These are phyloP conservation scores for Trypanosoma conorhini DNA, from an alignment of 208 protist genomes.

Conservation along the genomic window DNA sequence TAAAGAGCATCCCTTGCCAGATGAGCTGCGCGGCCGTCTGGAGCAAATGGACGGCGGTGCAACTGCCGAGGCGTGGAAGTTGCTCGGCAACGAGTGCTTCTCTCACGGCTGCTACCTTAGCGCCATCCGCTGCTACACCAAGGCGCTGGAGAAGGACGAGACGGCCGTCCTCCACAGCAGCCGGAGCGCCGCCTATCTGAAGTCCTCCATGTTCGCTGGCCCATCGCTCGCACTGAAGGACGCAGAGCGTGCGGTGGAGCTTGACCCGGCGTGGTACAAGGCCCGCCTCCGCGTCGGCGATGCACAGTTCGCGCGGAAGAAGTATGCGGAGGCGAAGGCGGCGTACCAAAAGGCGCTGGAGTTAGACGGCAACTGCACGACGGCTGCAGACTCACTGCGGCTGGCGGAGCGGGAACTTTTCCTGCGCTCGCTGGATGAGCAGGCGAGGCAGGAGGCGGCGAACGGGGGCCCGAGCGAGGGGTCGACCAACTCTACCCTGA, in stretches of 20 bases:
- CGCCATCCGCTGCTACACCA: slow-evolving; percentile 88
- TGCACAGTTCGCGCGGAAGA: slow-evolving; percentile 82
- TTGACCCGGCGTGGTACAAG: slow-evolving; percentile 84
- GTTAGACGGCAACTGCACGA: slow-evolving; percentile 49
- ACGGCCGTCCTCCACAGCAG: slow-evolving; percentile 87
- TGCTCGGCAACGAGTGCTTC: slow-evolving; percentile 82
- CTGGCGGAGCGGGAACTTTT: slow-evolving; percentile 44
- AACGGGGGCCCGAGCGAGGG: not conserved
- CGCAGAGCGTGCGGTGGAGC: slow-evolving; percentile 69
- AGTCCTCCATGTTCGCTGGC: slow-evolving; percentile 67
- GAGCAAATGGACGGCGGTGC: slow-evolving; percentile 18
- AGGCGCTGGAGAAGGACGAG: slow-evolving; percentile 52
- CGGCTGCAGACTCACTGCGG: slow-evolving; percentile 40
- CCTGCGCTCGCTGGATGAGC: slow-evolving; percentile 30
- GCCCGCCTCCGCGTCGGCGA: slow-evolving; percentile 84
- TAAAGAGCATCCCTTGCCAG: slow-evolving; percentile 53
- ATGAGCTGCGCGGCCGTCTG: slow-evolving; percentile 40
- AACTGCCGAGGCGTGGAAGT: slow-evolving; percentile 59
- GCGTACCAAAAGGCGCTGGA: slow-evolving; percentile 66
- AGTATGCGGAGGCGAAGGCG: slow-evolving; percentile 83
- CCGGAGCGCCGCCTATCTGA: slow-evolving; percentile 82
- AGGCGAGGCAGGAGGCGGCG: slow-evolving; percentile 11
- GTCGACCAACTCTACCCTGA: slow-evolving; percentile 15
- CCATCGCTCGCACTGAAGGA: slow-evolving; percentile 84
- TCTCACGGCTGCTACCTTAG: slow-evolving; percentile 49